Evolutionary conservation across 441 rosid species (phyloP), one percentile per base, ranked within the genome.

Genomic region (Bocquillonia castaneifolia): DNA sequence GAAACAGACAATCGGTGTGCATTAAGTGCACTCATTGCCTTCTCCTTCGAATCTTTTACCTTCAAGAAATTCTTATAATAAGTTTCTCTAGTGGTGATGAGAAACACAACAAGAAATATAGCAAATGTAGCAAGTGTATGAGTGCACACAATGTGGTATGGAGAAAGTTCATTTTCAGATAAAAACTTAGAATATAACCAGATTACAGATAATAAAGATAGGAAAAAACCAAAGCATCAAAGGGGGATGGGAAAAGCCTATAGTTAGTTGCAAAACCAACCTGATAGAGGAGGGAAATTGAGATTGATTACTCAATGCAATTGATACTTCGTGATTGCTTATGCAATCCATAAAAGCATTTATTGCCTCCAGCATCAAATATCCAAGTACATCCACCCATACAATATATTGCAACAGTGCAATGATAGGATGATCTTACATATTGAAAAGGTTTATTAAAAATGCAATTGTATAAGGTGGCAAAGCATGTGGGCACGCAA

Each of bases 11-110:
- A 55, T 55, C 90, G 83, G 77, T 87, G 87, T 29, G 96, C 80
- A 75, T 83, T 88, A 64, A 86, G 86, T 64, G 75, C 72, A 68
- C 80, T 77, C 96, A 88, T 88, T 61, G 97, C 90, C 88, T 85
- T 86, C 74, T 94, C 99, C 77, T 94, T 92, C 23, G 98, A 84
- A 77, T 88, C 94, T 78, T 92, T 94, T 37, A 94, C 95, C 99
- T 94, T 69, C 32, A 68, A 66, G 72, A 26, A 78, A 72, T 67
- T 52, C 73, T 59, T 40, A 67, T 10, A 36, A 77, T 70, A 64
- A 36, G 66, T 44, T 67, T 60, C 65, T 72, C 68, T 77, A 76
- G 68, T 71, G 32, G 52, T 50, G 48, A 68, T 15, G 1, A 36
- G 44, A 48, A 61, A 28, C 32, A 54, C 8, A 45, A 4, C 18